phyloP scores from a whole-genome alignment of 2,329 filamentous ascomycete genomes.

The Onygenales sp. region DNA sequence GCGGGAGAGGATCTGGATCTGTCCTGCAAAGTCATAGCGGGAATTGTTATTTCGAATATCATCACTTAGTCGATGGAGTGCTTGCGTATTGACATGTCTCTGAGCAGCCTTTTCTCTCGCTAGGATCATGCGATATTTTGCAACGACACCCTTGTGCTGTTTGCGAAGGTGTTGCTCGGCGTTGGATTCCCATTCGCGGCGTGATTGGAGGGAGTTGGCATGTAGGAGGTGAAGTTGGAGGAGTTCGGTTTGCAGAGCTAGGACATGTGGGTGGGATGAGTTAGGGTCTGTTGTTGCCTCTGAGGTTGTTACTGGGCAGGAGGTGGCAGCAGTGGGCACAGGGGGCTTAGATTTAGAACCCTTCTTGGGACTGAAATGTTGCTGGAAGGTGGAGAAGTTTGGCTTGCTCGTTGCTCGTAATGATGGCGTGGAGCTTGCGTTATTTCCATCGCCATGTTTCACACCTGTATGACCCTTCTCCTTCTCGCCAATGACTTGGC shows the following conservation, averaged over 20 bases:
- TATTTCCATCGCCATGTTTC: not conserved
- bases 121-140: slow-evolving; percentile 22
- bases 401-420: slow-evolving; percentile 17
- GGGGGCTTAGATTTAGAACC: slow-evolving; percentile 17
- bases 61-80: slow-evolving; percentile 24
- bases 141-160: slow-evolving; percentile 26
- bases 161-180: slow-evolving; percentile 22
- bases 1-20: slow-evolving; percentile 30
- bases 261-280: slow-evolving; percentile 25
- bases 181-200: slow-evolving; percentile 22
- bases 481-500: slow-evolving; percentile 20
- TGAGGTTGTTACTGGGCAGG: slow-evolving; percentile 1
- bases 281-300: not conserved
- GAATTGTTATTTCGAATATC: slow-evolving; percentile 13
- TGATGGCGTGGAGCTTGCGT: slow-evolving; percentile 2
- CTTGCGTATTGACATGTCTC: slow-evolving; percentile 24
- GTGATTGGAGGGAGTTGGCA: slow-evolving; percentile 19
- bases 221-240: slow-evolving; percentile 34
- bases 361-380: slow-evolving; percentile 31
- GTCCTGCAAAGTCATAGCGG: slow-evolving; percentile 22
- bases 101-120: slow-evolving; percentile 25
- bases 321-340: slow-evolving; percentile 8
- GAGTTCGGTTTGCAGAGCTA: slow-evolving; percentile 32
- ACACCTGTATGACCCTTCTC: slow-evolving; percentile 2
- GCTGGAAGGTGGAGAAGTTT: slow-evolving; percentile 28